Evolutionary conservation across 208 protist species (phyloP), one percentile per base, ranked within the genome.

Genomic region (Tritrichomonas foetus): DNA sequence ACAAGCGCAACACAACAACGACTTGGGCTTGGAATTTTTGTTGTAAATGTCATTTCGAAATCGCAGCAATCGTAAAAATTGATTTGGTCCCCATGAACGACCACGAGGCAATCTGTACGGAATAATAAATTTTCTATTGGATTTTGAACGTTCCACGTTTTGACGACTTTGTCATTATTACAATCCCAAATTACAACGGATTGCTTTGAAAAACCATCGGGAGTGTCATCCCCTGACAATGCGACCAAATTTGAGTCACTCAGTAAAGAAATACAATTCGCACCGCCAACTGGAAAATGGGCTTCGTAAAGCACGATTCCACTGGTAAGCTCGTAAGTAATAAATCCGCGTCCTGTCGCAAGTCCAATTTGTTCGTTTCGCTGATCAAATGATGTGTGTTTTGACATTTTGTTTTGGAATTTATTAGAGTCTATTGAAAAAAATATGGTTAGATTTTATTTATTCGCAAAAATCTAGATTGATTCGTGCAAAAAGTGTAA

Each of bases 231-330:
- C 11, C 78, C 78, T 39, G 47, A 36, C 3, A 11, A 8, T 33
- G 78, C 44, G 16, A 89, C 47, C 8, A 89, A 33, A 30, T 89
- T 89, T 39, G 78, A 89, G 36, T 89, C 78, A 39, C 47, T 57
- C 3, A 89, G 47, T 44, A 89, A 27, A 16, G 78, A 53, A 30
- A 89, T 53, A 47, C 78, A 89, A 30, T 33, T 44, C 8, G 78
- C 78, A 39, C 78, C 78, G 36, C 78, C 78, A 39, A 20, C 78
- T 39, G 78, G 78, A 89, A 89, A 89, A n/a, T 57, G 53, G 41
- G 78, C 78, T 89, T 89, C 78, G 22, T 89, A 89, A 3, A 89
- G 30, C 16, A 89, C 44, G 9, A 3, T 89, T 39, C 47, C 47
- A 5, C 11, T 89, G 1, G 78, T 14, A 39, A 25, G 57, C 5